Base-by-base conservation (phyloP, 805 yeast species). In the Candida montana region DNA sequence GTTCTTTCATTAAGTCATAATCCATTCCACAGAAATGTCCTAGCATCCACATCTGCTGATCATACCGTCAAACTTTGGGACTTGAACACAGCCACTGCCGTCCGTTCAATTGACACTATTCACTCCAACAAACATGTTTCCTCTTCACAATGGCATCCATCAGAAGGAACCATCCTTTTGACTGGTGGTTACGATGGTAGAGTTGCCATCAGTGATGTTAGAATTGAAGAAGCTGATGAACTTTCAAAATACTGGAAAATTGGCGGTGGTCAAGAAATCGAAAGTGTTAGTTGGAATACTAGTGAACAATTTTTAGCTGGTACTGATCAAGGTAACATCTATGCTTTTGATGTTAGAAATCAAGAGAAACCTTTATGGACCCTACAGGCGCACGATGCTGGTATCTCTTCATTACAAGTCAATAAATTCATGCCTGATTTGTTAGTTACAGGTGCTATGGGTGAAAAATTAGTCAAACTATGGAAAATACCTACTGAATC, bases 61-160 rank as follows among this genome's bases (percentile, higher is more conserved):
- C 76, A 81, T 47, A 93, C 99, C 1, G 86, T 93, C 35, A 93
- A 93, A 65, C 71, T 93, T 52, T 93, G 99, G 99, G 99, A 93
- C 64, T 72, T 93, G 59, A 74, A 77, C 49, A 69, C 73, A 16
- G 84, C 84, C 36, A 67, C 66, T 36, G 95, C 91, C 21, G 96
- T 82, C 13, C 79, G 90, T 50, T 85, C 95, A 8, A 71, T 89
- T 61, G 69, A 74, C 47, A 57, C 65, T 4, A 72, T 88, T 46
- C 99, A 93, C 65, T 64, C 67, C n/a, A 79, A 79, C 48, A 89
- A 86, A 57, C 77, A 81, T 37, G 95, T 93, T 35, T 85, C 96
- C 13, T 69, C 85, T 19, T 81, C 95, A 19, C 83, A 83, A 56
- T 93, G 98, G 97, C 91, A 86, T 61, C 74, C 72, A 35, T 54